phyloP scores from a whole-genome alignment of 805 yeast genomes.

The Candida tammaniensis region DNA sequence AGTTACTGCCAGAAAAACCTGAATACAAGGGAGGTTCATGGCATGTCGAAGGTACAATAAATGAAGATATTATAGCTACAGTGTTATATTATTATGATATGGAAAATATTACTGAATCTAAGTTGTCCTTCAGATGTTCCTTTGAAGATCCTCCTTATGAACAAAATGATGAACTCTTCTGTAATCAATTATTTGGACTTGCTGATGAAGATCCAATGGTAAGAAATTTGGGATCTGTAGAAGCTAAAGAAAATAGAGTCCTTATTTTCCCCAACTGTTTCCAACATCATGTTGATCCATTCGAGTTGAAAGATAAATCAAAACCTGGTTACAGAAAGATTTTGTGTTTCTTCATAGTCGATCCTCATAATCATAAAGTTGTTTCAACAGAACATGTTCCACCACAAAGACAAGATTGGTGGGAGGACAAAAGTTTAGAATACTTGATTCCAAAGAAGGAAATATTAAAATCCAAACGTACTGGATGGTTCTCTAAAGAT shows the following conservation, averaged over 20 bases:
- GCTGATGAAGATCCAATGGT: slow-evolving; percentile 26
- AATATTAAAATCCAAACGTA: too few relatives aligned
- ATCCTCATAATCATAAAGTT: slow-evolving; percentile 29
- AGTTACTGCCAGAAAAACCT: slow-evolving; percentile 40
- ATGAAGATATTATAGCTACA: slow-evolving; percentile 43
- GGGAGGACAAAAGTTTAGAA: slow-evolving; percentile 12
- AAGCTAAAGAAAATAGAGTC: slow-evolving; percentile 23
- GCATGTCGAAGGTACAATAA: slow-evolving; percentile 43
- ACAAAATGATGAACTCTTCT: slow-evolving; percentile 27
- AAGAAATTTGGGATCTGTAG: slow-evolving; percentile 23
- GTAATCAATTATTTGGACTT: slow-evolving; percentile 26
- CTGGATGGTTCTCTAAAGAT: too few relatives aligned
- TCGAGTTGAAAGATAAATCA: slow-evolving; percentile 31
- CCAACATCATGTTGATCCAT: slow-evolving; percentile 41
- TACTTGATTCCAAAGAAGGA: background rate
- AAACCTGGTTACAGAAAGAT: slow-evolving; percentile 39
- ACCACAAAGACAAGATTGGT: slow-evolving; percentile 38
- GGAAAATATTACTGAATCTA: slow-evolving; percentile 36
- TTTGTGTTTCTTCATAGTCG: slow-evolving; percentile 38
- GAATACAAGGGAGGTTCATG: slow-evolving; percentile 38
- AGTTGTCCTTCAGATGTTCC: slow-evolving; percentile 26
- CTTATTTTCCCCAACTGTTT: slow-evolving; percentile 37
- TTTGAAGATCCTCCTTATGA: slow-evolving; percentile 33
- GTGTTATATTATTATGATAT: slow-evolving; percentile 38
- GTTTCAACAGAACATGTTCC: slow-evolving; percentile 31